Conservation (phyloP, 805 yeast genomes). For the Pichia thaimueangensis region DNA sequence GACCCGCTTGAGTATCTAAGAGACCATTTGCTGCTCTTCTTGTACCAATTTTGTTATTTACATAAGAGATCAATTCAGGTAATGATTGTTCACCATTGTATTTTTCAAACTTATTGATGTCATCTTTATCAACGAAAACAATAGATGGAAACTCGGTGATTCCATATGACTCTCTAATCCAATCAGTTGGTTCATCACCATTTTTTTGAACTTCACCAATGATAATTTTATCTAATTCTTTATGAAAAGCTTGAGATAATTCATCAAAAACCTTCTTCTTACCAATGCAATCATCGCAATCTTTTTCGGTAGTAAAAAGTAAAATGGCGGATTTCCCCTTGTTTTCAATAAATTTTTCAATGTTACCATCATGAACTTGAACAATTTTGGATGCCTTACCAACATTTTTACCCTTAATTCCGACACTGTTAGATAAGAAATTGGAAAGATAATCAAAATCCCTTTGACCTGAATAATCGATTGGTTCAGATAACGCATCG, state of each 20-base stretch:
- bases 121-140: constrained; percentile 37
- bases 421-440: constrained; percentile 37
- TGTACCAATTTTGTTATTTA: constrained; percentile 37
- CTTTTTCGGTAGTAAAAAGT: constrained; percentile 36
- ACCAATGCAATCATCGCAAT: constrained; percentile 48
- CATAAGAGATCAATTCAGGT: constrained; percentile 43
- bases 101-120: constrained; percentile 29
- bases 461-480: constrained; percentile 51
- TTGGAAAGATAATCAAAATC: constrained; percentile 43
- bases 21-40: constrained; percentile 37
- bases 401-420: constrained; percentile 20
- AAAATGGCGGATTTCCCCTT: constrained; percentile 41
- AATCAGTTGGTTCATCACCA: constrained; percentile 36
- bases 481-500: constrained; percentile 39
- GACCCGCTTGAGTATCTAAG: constrained; percentile 35
- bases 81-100: constrained; percentile 41
- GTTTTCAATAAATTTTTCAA: constrained; percentile 24
- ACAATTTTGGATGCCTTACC: constrained; percentile 20
- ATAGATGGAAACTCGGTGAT: constrained; percentile 49
- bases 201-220: constrained; percentile 46
- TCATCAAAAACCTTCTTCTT: constrained; percentile 45
- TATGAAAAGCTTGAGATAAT: constrained; percentile 42
- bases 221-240: constrained; percentile 33
- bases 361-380: constrained; percentile 24
- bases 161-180: constrained; percentile 35